Evolutionary conservation across 148 eudicot species (phyloP).

Genomic region (Oxyria digyna): DNA sequence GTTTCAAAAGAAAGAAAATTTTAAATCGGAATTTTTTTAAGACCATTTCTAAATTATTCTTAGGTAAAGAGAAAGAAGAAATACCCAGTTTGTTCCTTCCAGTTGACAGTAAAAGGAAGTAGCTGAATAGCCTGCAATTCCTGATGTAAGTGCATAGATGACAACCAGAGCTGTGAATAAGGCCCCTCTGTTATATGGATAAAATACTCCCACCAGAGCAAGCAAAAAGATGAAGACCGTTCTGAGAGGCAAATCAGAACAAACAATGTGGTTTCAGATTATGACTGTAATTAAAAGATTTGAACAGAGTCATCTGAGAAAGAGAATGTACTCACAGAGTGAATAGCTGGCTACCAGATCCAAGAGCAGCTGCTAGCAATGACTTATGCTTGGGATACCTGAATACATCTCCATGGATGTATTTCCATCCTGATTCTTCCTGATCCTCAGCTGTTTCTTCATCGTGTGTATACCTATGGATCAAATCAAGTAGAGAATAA

Average conservation of each 20-base stretch:
- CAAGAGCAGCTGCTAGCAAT: constrained; percentile 17
- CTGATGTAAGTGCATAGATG: constrained; percentile 18
- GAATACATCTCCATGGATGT: constrained; percentile 17
- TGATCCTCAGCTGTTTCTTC: constrained; percentile 18
- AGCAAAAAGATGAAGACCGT: constrained; percentile 13
- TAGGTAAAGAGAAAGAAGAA: background rate
- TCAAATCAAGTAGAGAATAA: background rate
- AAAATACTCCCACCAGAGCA: constrained; percentile 18
- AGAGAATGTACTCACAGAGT: constrained; percentile 11
- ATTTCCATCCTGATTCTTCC: constrained; percentile 19
- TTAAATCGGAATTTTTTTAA: background rate
- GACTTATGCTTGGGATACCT: constrained; percentile 17
- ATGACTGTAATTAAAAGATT: background rate
- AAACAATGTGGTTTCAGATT: background rate
- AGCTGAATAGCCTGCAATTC: constrained; percentile 14
- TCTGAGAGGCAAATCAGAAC: constrained; percentile 10
- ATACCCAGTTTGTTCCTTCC: constrained; percentile 17
- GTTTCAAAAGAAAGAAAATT: no score
- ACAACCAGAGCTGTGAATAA: constrained; percentile 16
- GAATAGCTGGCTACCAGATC: constrained; percentile 15
- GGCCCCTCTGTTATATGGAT: constrained; percentile 18
- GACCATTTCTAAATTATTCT: background rate
- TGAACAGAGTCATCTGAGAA: background rate
- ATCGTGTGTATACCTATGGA: constrained; percentile 13
- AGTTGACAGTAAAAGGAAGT: constrained; percentile 16